These are phyloP conservation scores for Rhododendron kiyosumense DNA, from an alignment of 148 eudicot genomes.

Conservation along the genomic window DNA sequence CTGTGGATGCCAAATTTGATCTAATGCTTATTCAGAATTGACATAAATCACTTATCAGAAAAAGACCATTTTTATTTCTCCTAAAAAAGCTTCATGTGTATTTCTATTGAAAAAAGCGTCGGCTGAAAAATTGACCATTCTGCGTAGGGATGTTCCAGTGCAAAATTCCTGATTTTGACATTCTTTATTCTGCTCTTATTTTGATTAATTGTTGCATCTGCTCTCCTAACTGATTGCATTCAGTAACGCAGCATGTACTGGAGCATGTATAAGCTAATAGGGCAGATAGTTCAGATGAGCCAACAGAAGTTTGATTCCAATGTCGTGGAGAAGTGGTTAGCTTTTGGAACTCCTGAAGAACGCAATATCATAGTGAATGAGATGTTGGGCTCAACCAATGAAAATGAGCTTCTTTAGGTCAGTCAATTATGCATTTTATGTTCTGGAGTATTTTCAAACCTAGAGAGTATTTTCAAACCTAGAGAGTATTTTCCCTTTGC, in stretches of 20 bases:
- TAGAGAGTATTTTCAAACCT: too few relatives aligned
- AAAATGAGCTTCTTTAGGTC: too few relatives aligned
- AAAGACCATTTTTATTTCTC: neutral
- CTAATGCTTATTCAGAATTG: neutral
- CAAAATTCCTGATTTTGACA: conserved; percentile 7
- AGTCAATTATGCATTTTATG: too few relatives aligned
- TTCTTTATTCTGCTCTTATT: neutral
- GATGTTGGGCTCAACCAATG: too few relatives aligned
- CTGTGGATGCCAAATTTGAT: neutral
- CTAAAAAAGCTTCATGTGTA: too few relatives aligned
- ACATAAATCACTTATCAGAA: neutral
- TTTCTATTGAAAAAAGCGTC: neutral
- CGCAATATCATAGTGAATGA: too few relatives aligned
- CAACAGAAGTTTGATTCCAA: too few relatives aligned
- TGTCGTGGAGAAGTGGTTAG: too few relatives aligned
- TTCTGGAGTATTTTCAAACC: too few relatives aligned
- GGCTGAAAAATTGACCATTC: neutral
- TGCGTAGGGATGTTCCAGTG: conserved; percentile 1
- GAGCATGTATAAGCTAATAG: conserved; percentile 47
- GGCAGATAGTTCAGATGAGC: too few relatives aligned
- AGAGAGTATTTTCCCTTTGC: too few relatives aligned
- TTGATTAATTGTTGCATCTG: neutral
- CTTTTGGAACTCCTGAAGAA: too few relatives aligned
- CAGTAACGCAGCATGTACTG: conserved; percentile 61
- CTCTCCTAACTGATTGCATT: neutral